These are phyloP conservation scores for Hyparrhenia diplandra DNA, from an alignment of 176 grass and related monocot genomes.

Conservation along the genomic window DNA sequence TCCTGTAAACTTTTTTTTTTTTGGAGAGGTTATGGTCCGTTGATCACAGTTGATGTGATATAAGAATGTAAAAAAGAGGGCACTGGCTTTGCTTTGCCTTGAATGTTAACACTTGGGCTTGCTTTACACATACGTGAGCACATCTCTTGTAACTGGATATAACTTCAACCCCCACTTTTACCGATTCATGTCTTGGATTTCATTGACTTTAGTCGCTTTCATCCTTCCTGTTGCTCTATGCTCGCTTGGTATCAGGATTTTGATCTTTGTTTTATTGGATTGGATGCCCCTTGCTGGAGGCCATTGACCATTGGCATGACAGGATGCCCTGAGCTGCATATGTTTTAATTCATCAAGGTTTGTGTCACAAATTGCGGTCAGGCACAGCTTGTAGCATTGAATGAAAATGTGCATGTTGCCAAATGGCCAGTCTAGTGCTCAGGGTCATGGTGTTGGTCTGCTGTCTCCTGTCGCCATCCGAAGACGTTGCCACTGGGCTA, in stretches of 20 bases:
- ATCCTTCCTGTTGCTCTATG: slow-evolving; percentile 4
- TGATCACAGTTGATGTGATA: background rate
- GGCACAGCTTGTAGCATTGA: background rate
- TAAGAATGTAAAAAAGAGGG: background rate
- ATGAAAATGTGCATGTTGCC: too few species aligned
- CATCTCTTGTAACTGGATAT: background rate
- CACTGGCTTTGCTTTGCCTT: background rate
- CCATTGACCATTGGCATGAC: background rate
- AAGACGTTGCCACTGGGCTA: background rate
- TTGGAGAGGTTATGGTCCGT: background rate
- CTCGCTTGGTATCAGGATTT: background rate
- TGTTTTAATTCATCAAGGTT: background rate
- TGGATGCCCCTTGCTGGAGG: slow-evolving; percentile 9
- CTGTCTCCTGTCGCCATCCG: background rate
- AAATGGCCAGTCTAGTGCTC: background rate
- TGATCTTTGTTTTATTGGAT: background rate
- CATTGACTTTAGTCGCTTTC: slow-evolving; percentile 9
- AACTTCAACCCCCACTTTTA: background rate
- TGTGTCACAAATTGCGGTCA: background rate
- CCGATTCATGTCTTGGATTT: background rate
- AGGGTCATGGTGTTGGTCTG: background rate
- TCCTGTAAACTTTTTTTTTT: background rate
- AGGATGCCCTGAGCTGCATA: slow-evolving; percentile 2
- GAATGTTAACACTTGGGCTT: background rate
- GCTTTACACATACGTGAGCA: background rate